Conservation (phyloP, 2,329 filamentous ascomycete genomes). For the Botrytis tulipae region DNA sequence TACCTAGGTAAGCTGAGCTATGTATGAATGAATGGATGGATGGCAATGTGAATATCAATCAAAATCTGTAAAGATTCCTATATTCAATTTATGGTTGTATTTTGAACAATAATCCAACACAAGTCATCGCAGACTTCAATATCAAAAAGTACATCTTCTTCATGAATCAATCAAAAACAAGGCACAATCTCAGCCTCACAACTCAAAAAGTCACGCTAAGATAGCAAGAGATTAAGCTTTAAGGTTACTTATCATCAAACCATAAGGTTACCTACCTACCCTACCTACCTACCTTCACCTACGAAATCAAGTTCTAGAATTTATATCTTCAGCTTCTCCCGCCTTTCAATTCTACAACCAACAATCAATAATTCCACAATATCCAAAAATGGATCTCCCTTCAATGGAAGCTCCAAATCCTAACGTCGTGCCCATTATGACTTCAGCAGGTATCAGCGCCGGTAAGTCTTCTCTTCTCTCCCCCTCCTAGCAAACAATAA, state of each 20-base stretch:
- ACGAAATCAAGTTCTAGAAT: not conserved
- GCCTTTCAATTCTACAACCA: not conserved
- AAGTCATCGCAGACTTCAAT: not conserved
- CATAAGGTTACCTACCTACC: not conserved
- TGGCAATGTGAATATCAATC: not conserved
- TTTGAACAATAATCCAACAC: too few relatives aligned
- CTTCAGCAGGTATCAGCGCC: conserved; percentile 39
- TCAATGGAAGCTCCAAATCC: conserved; percentile 9
- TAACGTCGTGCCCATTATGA: conserved; percentile 18
- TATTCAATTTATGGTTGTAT: too few relatives aligned
- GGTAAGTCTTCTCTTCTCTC: conserved; percentile 33
- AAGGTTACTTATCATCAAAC: not conserved
- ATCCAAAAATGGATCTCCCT: not conserved
- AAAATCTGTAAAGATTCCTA: too few relatives aligned
- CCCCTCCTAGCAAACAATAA: not conserved
- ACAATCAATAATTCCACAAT: not conserved
- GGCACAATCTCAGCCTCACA: conserved; percentile 7
- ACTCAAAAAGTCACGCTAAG: not conserved
- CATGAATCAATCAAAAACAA: not conserved
- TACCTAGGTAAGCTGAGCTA: not conserved
- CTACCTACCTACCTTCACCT: too few relatives aligned
- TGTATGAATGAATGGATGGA: not conserved
- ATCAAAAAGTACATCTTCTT: not conserved
- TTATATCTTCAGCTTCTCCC: not conserved
- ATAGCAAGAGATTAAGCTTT: conserved; percentile 3